Conservation (phyloP, 2,329 filamentous ascomycete genomes). For the Claviceps sorghi region DNA sequence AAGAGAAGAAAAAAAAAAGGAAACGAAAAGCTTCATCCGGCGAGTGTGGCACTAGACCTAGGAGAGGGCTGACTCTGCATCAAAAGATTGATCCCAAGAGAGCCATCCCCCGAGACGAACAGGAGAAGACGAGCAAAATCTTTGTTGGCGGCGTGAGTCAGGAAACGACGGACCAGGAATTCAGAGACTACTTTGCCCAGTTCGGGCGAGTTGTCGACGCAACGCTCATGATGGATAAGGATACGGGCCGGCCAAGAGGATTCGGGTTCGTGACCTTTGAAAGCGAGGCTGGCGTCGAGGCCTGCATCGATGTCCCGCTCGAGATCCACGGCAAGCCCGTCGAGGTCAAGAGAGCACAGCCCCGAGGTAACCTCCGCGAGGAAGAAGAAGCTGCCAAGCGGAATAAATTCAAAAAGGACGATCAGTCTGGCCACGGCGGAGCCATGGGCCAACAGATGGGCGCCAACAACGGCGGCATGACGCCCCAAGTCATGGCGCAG, state of each 20-base stretch:
- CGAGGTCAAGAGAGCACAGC: slow-evolving; percentile 96
- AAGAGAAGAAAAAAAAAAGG: too few species aligned
- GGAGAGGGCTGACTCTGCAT: background rate
- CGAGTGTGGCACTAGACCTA: background rate
- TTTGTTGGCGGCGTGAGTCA: slow-evolving; percentile 97
- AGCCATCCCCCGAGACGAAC: slow-evolving; percentile 91
- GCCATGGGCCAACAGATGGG: slow-evolving; percentile 29
- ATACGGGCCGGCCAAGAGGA: slow-evolving; percentile 88
- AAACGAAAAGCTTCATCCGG: too few species aligned
- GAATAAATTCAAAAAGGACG: slow-evolving; percentile 43
- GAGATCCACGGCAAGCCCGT: slow-evolving; percentile 94
- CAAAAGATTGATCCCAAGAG: slow-evolving; percentile 92
- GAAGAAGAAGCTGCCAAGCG: slow-evolving; percentile 62
- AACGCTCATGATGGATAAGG: slow-evolving; percentile 99
- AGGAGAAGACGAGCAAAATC: slow-evolving; percentile 96
- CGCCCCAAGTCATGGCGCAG: slow-evolving; percentile 92
- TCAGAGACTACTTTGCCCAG: slow-evolving; percentile 91
- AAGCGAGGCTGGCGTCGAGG: slow-evolving; percentile 85
- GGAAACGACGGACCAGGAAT: slow-evolving; percentile 90
- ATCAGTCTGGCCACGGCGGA: slow-evolving; percentile 17
- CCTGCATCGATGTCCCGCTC: slow-evolving; percentile 68
- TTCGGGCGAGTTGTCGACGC: slow-evolving; percentile 95
- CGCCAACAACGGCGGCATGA: slow-evolving; percentile 55
- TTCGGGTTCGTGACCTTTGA: slow-evolving; percentile 99
- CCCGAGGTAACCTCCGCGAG: slow-evolving; percentile 82